These are phyloP conservation scores for Pseudogymnoascus sp. DNA, from an alignment of 2,329 filamentous ascomycete genomes.

Conservation along the genomic window DNA sequence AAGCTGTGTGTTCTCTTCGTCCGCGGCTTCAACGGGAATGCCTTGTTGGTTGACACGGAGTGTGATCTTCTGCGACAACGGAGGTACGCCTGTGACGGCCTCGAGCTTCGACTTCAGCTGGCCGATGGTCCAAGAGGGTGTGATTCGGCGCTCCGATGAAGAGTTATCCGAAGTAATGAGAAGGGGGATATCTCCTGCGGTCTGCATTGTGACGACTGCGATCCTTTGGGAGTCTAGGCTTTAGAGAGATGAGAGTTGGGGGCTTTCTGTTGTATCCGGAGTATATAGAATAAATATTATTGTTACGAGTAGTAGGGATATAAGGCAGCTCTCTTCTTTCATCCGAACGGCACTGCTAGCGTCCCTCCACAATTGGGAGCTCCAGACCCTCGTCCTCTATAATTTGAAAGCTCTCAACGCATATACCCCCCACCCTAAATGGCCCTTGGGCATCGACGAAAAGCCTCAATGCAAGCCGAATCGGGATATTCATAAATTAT, in stretches of 20 bases:
- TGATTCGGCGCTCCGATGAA: constrained; percentile 81
- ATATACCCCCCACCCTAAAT: background rate
- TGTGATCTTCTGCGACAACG: constrained; percentile 64
- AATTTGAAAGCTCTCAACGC: background rate
- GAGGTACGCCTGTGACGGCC: constrained; percentile 84
- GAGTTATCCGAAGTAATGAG: constrained; percentile 67
- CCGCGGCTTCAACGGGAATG: constrained; percentile 56
- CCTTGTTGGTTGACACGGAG: constrained; percentile 58
- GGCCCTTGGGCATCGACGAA: background rate
- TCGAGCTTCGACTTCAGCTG: constrained; percentile 83
- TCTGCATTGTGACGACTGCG: constrained; percentile 23
- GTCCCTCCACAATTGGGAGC: background rate
- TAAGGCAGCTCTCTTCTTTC: constrained; percentile 1
- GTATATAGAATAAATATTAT: background rate
- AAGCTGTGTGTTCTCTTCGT: constrained; percentile 64
- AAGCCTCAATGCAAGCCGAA: background rate
- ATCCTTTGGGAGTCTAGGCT: background rate
- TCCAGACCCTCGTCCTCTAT: background rate
- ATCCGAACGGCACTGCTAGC: background rate
- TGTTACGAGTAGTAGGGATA: background rate
- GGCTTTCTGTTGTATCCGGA: background rate
- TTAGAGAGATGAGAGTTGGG: background rate
- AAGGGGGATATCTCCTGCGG: constrained; percentile 66
- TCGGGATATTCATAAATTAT: background rate
- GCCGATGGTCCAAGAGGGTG: constrained; percentile 80